phyloP scores from a whole-genome alignment of 2,329 filamentous ascomycete species.

The Akanthomyces dipterigenus region DNA sequence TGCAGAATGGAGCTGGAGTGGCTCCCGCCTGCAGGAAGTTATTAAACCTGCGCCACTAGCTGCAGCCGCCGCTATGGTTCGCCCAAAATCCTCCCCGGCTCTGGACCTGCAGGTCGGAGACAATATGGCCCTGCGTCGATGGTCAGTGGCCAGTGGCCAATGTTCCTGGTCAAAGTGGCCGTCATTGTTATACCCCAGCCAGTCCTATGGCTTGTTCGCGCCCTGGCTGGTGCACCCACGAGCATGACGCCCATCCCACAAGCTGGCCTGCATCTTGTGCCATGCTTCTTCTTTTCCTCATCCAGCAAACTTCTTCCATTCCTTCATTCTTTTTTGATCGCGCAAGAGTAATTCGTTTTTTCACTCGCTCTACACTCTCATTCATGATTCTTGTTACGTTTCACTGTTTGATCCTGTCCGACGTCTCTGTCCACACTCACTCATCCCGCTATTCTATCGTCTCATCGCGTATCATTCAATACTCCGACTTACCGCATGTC shows the following conservation, averaged over 20 bases:
- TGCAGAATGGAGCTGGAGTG: constrained; percentile 4
- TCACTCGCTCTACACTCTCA: not conserved
- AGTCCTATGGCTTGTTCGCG: not conserved
- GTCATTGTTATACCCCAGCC: not conserved
- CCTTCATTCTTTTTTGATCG: constrained; percentile 5
- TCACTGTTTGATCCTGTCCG: not conserved
- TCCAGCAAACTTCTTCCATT: not conserved
- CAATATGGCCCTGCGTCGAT: not conserved
- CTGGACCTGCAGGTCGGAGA: constrained; percentile 8
- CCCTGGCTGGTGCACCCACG: not conserved
- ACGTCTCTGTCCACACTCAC: not conserved
- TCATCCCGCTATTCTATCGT: not conserved
- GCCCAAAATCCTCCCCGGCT: not conserved
- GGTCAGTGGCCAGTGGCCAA: not conserved
- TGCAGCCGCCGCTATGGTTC: constrained; percentile 1
- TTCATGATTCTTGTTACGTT: constrained; percentile 14
- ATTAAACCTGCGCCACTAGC: constrained; percentile 14
- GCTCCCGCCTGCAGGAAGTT: constrained; percentile 9
- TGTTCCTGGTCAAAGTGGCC: not conserved
- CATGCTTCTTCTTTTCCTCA: not conserved
- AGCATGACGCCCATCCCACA: constrained; percentile 4
- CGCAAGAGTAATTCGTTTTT: not conserved
- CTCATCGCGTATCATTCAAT: not conserved
- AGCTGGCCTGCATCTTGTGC: not conserved
- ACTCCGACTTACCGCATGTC: not conserved